These are phyloP conservation scores for Mariannaea elegans DNA, from an alignment of 2,329 filamentous ascomycete species.

Conservation along the genomic window DNA sequence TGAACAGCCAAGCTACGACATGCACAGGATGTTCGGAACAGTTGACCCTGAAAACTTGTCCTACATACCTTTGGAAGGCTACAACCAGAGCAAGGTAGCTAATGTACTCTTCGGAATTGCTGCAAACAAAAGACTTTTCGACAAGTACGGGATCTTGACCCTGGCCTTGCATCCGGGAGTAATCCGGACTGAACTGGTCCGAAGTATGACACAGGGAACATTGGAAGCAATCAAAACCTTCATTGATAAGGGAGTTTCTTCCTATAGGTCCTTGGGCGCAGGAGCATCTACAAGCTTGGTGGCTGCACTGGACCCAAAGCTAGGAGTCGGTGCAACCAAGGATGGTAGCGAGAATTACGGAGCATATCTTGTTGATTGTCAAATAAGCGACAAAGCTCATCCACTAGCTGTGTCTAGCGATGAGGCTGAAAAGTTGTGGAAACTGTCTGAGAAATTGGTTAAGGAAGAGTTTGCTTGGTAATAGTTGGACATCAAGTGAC, in stretches of 20 bases:
- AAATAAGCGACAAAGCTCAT: conserved; percentile 27
- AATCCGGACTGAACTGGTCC: conserved; percentile 44
- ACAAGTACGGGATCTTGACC: conserved; percentile 45
- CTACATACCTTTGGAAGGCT: conserved; percentile 39
- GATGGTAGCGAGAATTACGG: conserved; percentile 40
- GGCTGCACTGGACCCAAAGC: conserved; percentile 45
- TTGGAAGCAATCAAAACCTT: conserved; percentile 28
- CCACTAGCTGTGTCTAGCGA: conserved; percentile 32
- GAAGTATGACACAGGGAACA: conserved; percentile 29
- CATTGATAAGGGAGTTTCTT: conserved; percentile 10
- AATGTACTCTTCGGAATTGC: conserved; percentile 42
- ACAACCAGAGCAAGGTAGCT: conserved; percentile 41
- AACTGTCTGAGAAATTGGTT: conserved; percentile 45
- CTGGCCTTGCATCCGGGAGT: conserved; percentile 46
- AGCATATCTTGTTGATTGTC: conserved; percentile 41
- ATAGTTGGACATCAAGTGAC: too few relatives aligned
- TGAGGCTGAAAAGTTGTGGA: conserved; percentile 47
- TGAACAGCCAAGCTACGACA: conserved; percentile 26
- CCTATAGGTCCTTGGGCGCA: conserved; percentile 40
- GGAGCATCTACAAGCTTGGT: conserved; percentile 43
- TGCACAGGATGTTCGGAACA: conserved; percentile 27
- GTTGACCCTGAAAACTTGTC: conserved; percentile 22
- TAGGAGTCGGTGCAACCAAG: conserved; percentile 21
- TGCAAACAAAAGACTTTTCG: conserved; percentile 34
- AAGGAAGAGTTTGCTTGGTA: conserved; percentile 43